These are phyloP conservation scores for Litchi chinensis DNA, from an alignment of 345 rosid species.

Conservation along the genomic window DNA sequence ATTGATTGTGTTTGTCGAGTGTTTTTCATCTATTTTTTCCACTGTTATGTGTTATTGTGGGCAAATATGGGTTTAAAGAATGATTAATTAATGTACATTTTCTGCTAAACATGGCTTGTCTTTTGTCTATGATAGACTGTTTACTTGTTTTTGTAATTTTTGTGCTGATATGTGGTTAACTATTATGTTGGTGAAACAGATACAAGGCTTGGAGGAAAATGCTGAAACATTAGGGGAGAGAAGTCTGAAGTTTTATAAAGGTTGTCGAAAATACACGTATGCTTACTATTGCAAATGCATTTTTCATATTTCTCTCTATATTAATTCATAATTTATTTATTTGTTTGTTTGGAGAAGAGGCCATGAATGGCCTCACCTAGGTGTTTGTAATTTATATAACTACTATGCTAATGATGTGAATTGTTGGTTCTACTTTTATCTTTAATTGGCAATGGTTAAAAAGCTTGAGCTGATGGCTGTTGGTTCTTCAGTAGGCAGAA, in stretches of 20 bases:
- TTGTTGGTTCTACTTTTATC: not conserved
- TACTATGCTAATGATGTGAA: not conserved
- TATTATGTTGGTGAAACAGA: conserved; percentile 52
- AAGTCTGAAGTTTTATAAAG: conserved; percentile 93
- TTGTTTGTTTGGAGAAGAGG: not conserved
- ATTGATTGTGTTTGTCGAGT: not conserved
- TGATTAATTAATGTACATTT: not conserved
- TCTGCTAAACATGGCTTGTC: not conserved
- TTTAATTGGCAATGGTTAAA: not conserved
- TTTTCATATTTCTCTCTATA: not conserved
- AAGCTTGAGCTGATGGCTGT: not conserved
- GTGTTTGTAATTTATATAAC: not conserved
- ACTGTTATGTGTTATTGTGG: not conserved
- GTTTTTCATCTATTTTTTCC: not conserved
- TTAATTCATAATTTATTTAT: not conserved
- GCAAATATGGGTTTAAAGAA: not conserved
- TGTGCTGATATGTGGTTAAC: conserved; percentile 6
- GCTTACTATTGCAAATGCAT: conserved; percentile 22
- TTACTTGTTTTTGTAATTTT: not conserved
- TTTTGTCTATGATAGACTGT: not conserved
- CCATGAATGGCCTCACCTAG: not conserved
- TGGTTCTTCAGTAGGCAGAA: not conserved
- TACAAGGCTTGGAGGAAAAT: conserved; percentile 89
- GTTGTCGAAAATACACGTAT: conserved; percentile 97
- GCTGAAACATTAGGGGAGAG: conserved; percentile 85